Percentiles rank a stretch among this genome's conserved stretches.
These are phyloP conservation scores for Globisporangium orthogonon DNA, from an alignment of 352 stramenopile genomes.

Conservation along the genomic window DNA sequence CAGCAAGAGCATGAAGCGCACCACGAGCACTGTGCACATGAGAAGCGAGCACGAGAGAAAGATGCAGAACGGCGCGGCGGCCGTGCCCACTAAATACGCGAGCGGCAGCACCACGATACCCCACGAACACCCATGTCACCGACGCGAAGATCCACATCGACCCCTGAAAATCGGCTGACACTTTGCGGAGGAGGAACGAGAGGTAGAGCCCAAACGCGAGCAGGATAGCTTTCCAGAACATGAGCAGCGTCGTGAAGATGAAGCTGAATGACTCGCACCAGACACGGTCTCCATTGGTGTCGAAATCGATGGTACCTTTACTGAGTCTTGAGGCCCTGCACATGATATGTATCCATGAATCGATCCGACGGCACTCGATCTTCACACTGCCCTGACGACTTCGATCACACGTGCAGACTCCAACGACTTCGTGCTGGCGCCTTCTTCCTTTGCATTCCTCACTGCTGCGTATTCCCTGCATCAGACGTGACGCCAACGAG, in stretches of 20 bases:
- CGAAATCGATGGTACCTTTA: not conserved
- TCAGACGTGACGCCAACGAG: no score
- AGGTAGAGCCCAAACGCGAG: conserved; percentile 14
- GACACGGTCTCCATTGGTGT: not conserved
- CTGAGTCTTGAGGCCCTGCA: no score
- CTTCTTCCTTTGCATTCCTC: no score
- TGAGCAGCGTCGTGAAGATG: conserved; percentile 27
- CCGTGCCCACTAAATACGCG: conserved; percentile 18
- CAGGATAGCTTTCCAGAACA: conserved; percentile 39
- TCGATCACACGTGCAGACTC: no score
- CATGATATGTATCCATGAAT: no score
- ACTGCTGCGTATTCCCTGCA: no score
- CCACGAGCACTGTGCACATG: conserved; percentile 10
- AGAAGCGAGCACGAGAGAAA: conserved; percentile 11
- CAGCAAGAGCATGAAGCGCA: conserved; percentile 13
- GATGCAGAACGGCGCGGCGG: conserved; percentile 12
- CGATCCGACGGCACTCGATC: no score
- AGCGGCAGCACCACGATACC: conserved; percentile 18
- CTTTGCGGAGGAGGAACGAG: conserved; percentile 23
- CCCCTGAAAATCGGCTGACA: conserved; percentile 40
- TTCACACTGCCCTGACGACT: no score
- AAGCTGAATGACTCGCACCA: conserved; percentile 9
- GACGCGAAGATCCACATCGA: conserved; percentile 28
- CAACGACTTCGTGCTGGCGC: no score
- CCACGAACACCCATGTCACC: conserved; percentile 15